Base-by-base conservation (phyloP, 2,329 filamentous ascomycete genomes). In the Nectriaceae sp. region DNA sequence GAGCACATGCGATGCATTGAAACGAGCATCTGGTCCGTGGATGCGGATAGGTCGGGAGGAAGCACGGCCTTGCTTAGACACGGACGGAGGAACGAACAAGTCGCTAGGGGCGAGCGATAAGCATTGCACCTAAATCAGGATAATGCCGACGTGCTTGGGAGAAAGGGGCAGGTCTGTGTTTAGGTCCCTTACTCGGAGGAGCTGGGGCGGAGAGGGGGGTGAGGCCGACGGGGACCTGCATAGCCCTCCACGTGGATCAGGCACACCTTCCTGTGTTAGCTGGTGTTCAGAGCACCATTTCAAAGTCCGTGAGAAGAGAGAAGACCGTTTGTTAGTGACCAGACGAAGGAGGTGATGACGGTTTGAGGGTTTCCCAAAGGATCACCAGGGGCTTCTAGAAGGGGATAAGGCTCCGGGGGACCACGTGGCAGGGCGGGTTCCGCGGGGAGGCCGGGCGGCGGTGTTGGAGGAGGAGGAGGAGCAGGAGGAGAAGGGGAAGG, bases 401-500 rank as follows among this genome's bases (percentile, higher is more conserved):
- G 16, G 33, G 33, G 16, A 6, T 6, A 37, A 18, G 10, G 16
- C 10, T 18, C 33, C 16, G 33, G 10, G 33, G 33, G 33, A 16
- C 33, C 33, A 37, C 33, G 33, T 37, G 33, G 33, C 33, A 16
- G 16, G 33, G 33, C 10, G 16, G 10, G 16, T 10, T 6, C 10
- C 10, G 33, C 26, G 15, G 8, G 15, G 26, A 31, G 26, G 26
- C 26, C 26, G 26, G n/a, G 26, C 26, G 26, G 15, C 15, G 26
- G 26, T 15, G 26, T 31, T 31, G 26, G 26, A 31, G 26, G 26
- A 8, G n/a, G n/a, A n/a, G n/a, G n/a, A n/a, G n/a, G n/a, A 42
- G 48, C 44, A 47, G 44, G 33, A 43, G 37, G 33, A 44, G 44
- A 20, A 47, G 21, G 20, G 20, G 24, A 18, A 20, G 21, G 38